Conservation (phyloP, 139 green algal genomes). For the Chloropicon primus region DNA sequence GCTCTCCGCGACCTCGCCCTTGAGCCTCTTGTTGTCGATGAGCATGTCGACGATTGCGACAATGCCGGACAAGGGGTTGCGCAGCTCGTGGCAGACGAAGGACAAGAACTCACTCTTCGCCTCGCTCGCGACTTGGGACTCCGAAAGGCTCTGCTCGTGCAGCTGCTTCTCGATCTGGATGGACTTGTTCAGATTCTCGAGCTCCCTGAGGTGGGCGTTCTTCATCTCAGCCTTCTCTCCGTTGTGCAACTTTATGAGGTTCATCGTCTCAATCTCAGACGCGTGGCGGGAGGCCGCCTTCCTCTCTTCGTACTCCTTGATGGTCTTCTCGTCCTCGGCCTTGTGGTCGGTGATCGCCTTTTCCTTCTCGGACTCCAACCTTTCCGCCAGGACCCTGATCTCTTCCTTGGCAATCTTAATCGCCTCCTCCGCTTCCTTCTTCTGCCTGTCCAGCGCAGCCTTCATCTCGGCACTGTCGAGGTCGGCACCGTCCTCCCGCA, state of each 20-base stretch:
- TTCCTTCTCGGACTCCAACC: slow-evolving; percentile 19
- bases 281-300: not conserved
- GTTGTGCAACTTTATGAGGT: not conserved
- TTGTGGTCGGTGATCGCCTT: slow-evolving; percentile 11
- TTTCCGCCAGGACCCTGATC: slow-evolving; percentile 16
- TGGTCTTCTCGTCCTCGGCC: not conserved
- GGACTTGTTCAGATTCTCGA: not conserved
- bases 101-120: slow-evolving; percentile 8
- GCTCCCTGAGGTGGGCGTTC: not conserved
- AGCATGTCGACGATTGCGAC: not conserved
- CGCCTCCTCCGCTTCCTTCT: not conserved
- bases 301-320: not conserved
- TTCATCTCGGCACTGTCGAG: not conserved
- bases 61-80: slow-evolving; percentile 7
- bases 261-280: not conserved
- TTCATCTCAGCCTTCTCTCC: not conserved
- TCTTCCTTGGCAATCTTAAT: not conserved
- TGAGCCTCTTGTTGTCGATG: not conserved
- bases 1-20: slow-evolving; percentile 9
- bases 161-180: not conserved
- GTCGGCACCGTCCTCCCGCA: not conserved
- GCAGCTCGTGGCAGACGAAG: slow-evolving; percentile 14
- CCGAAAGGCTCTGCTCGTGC: not conserved
- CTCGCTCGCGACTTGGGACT: slow-evolving; percentile 14
- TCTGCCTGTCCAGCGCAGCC: not conserved